Conservation (phyloP, 805 yeast genomes). For the Nakazawaea sp. region DNA sequence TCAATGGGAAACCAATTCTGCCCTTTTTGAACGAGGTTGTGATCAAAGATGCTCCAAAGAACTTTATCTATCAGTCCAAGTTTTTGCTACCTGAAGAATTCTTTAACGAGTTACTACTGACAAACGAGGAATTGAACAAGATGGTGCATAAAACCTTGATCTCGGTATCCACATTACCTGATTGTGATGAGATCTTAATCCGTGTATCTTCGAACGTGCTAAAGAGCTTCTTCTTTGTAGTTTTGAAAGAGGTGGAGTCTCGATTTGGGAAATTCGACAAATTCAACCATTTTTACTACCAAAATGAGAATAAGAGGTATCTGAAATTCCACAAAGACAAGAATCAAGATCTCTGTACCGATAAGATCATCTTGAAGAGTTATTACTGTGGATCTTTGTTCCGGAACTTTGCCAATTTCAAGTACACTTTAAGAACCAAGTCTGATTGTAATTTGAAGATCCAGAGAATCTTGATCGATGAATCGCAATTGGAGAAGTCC, state of each 20-base stretch:
- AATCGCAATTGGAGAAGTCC: background rate
- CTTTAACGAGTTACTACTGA: background rate
- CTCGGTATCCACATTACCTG: slow-evolving; percentile 8
- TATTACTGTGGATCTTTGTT: slow-evolving; percentile 9
- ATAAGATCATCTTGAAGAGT: slow-evolving; percentile 6
- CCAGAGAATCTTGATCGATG: slow-evolving; percentile 2
- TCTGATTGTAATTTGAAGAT: slow-evolving; percentile 10
- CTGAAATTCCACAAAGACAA: slow-evolving; percentile 4
- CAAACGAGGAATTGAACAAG: slow-evolving; percentile 2
- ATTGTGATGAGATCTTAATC: slow-evolving; percentile 9
- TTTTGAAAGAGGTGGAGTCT: slow-evolving; percentile 1
- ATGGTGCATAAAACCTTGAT: slow-evolving; percentile 4
- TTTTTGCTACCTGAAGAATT: slow-evolving; percentile 9
- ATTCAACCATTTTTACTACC: slow-evolving; percentile 1
- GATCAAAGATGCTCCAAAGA: slow-evolving; percentile 6
- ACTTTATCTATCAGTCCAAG: slow-evolving; percentile 9
- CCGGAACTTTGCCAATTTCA: slow-evolving; percentile 10
- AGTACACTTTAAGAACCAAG: slow-evolving; percentile 9
- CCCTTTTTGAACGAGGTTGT: slow-evolving; percentile 3
- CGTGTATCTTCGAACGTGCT: slow-evolving; percentile 8
- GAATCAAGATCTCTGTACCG: slow-evolving; percentile 3
- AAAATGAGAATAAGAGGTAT: background rate
- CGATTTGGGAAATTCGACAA: background rate
- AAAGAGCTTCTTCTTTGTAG: slow-evolving; percentile 3
- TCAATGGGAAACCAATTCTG: slow-evolving; percentile 9